Evolutionary conservation across 2,329 filamentous ascomycete genomes (phyloP), one percentile per base, ranked within the genome.

Genomic region (Gyromitra esculenta): DNA sequence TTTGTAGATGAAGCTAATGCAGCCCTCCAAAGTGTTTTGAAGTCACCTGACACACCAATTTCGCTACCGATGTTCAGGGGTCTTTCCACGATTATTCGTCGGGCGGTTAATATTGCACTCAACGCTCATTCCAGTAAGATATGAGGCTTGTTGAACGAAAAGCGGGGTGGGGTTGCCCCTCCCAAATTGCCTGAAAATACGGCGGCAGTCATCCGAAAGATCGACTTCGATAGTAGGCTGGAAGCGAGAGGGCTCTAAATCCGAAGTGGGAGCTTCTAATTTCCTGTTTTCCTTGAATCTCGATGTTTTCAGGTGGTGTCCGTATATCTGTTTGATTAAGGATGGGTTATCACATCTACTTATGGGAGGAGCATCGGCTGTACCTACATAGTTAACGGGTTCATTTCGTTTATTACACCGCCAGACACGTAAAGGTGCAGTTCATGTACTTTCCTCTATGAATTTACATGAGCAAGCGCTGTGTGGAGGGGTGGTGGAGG

Each of bases 1-100:
- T 70, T 63, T 75, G 72, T 75, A 75, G 75, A 78, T 78, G 76
- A 57, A 75, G 73, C 76, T 78, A 78, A 78, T 78, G 76, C 76
- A 76, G 75, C 64, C 66, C 50, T 73, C 73, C 73, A 65, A 41
- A 73, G 67, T 59, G 68, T 48, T 68, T 31, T 69, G 18, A 66
- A 68, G 73, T 76, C 73, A 75, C 64, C 71, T 75, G 75, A 77
- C 72, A 65, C 70, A 74, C 74, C 60, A 71, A 71, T 75, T 31
- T 60, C 35, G 54, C 52, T 54, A 60, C 70, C 63, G 65, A 63
- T 48, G 31, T 56, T 75, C 72, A 75, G 72, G 72, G 72, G 72
- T 60, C 66, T 52, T 62, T 45, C 64, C 45, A 74, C 25, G 48
- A 25, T 59, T 71, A 75, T 71, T 75, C 65, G 66, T 59, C 59